Percentiles rank a stretch among this genome's conserved stretches.
phyloP scores from a whole-genome alignment of 1,284 basidiomycete genomes.

The Rhizoctonia solani region DNA sequence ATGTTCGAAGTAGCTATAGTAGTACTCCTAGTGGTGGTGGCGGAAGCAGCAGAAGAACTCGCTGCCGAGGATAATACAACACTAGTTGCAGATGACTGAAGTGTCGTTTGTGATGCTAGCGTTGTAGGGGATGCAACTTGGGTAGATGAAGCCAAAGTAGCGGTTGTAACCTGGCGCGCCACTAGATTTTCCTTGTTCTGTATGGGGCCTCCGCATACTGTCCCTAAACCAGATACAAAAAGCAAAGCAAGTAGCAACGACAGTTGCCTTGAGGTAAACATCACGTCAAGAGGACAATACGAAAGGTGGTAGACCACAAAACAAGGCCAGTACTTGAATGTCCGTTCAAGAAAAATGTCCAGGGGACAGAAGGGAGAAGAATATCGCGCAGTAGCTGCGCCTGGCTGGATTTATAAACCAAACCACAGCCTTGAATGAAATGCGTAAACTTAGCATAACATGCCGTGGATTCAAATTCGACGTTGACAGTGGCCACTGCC shows the following conservation, averaged over 20 bases:
- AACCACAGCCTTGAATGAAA: background rate
- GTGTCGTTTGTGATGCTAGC: background rate
- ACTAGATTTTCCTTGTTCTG: background rate
- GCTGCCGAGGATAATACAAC: background rate
- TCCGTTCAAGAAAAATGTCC: background rate
- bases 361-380: background rate
- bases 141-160: background rate
- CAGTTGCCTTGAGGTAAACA: background rate
- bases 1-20: background rate
- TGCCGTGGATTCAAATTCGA: background rate
- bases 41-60: background rate
- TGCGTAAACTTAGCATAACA: background rate
- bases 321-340: background rate
- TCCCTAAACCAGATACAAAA: background rate
- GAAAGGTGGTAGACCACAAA: background rate
- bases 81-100: too few species aligned
- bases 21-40: background rate
- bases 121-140: background rate
- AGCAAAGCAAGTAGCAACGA: background rate
- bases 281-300: background rate
- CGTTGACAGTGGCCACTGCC: too few species aligned
- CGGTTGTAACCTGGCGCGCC: background rate
- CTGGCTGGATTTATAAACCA: constrained; percentile 4
- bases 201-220: background rate
- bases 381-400: constrained; percentile 4